Evolutionary conservation across 768 basidiomycete genomes (phyloP), one percentile per base, ranked within the genome.

Genomic region (Pulveroboletus ravenelii): DNA sequence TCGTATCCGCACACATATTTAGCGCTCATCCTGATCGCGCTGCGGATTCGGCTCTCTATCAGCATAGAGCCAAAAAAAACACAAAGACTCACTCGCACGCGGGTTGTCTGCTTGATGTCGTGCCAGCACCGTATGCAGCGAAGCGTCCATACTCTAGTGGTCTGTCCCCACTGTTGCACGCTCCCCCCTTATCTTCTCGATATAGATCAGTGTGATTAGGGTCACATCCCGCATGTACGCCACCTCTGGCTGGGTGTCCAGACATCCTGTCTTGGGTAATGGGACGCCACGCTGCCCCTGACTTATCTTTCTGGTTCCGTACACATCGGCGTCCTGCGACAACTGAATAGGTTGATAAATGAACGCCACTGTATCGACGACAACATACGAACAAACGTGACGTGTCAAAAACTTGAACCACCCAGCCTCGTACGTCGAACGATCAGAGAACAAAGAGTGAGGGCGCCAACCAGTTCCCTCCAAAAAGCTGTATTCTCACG

Each of bases 121-220:
- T 30, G 3, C 18, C 38, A 45, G n/a, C 17, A 7, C 15, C 34
- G 36, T 36, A 10, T n/a, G 30, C 35, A 14, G 6, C 10, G 14
- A 36, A 31, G 17, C 32, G 23, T 5, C 14, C 14, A 5, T 12
- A 1, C 29, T 9, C 15, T 29, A 9, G 31, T 17, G 29, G 34
- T 38, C 27, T 23, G 12, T 14, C 25, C 31, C 45, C 37, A 36
- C 45, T 40, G n/a, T 30, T 25, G 25, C 25, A n/a, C 17, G 5
- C 25, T 30, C 41, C 42, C 45, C 36, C 23, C 39, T 45, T 20
- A 15, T 57, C 39, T 41, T 45, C 25, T 48, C 45, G 27, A 41
- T 37, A 34, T 41, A 42, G 20, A 55, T 27, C 10, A 47, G 52
- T 20, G 31, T 39, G 34, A 34, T 35, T 13, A 18, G 18, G 7